phyloP scores from a whole-genome alignment of 129 eudicot species.

The Flaveria ramosissima region DNA sequence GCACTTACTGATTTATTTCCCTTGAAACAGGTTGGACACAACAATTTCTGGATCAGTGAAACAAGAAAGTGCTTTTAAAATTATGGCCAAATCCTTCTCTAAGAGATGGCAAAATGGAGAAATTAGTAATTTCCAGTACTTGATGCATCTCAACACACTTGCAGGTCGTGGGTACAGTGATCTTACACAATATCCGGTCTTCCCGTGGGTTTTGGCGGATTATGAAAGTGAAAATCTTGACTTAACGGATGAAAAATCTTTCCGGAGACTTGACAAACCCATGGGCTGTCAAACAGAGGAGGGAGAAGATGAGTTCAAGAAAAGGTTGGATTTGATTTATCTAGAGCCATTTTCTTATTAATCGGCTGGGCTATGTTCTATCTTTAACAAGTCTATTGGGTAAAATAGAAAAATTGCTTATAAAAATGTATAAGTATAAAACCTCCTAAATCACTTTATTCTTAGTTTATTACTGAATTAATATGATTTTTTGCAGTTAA shows the following conservation, averaged over 20 bases:
- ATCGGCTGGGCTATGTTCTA: background rate
- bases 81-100: conserved; percentile 88
- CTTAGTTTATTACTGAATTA: background rate
- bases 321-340: conserved; percentile 57
- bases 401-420: background rate
- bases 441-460: background rate
- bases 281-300: conserved; percentile 96
- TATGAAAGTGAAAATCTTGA: conserved; percentile 85
- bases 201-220: conserved; percentile 97
- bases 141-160: conserved; percentile 97
- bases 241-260: conserved; percentile 68
- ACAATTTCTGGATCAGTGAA: conserved; percentile 87
- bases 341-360: background rate
- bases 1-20: background rate
- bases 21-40: conserved; percentile 77
- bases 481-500: background rate
- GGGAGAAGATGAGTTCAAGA: conserved; percentile 93
- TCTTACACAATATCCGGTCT: conserved; percentile 97
- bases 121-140: conserved; percentile 95
- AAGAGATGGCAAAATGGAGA: conserved; percentile 99
- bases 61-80: conserved; percentile 78
- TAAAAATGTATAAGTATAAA: background rate
- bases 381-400: background rate
- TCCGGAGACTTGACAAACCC: conserved; percentile 90
- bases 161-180: conserved; percentile 99